A percentile compares a stretch with the other conserved stretches of the same genome.
These are phyloP conservation scores for Scheffersomyces illinoinensis DNA, from an alignment of 1,139 yeast genomes.

Conservation along the genomic window DNA sequence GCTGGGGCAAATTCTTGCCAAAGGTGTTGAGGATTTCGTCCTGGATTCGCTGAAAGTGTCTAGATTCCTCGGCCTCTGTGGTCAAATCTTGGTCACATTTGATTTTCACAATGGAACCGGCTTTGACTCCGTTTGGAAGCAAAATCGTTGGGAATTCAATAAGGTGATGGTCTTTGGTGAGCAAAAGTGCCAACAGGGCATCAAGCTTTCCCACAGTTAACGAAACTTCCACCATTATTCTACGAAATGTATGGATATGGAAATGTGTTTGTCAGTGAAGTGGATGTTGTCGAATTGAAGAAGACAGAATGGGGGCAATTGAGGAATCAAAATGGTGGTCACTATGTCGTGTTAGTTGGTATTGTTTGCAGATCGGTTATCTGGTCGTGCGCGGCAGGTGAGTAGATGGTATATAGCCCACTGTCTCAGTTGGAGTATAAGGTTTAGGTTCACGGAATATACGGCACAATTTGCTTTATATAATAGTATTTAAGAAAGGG, in stretches of 20 bases:
- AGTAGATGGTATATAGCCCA: background rate
- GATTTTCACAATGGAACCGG: constrained; percentile 92
- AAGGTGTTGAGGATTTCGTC: constrained; percentile 70
- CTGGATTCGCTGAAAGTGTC: constrained; percentile 65
- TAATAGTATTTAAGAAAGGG: background rate
- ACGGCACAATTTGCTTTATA: background rate
- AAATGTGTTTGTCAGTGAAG: too few relatives aligned
- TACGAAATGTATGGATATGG: background rate
- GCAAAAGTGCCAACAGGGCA: constrained; percentile 86
- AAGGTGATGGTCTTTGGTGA: constrained; percentile 91
- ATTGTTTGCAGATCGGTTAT: background rate
- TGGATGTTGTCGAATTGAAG: background rate
- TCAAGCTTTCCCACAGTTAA: constrained; percentile 95
- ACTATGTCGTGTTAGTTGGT: background rate
- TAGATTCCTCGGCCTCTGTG: constrained; percentile 62
- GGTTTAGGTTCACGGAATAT: background rate
- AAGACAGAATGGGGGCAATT: background rate
- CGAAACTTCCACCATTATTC: constrained; percentile 78
- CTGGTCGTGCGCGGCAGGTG: background rate
- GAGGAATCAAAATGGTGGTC: background rate
- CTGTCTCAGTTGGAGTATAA: background rate
- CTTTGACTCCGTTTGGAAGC: constrained; percentile 84
- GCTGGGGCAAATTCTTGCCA: constrained; percentile 71
- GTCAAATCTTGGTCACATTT: constrained; percentile 79
- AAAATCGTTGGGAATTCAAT: constrained; percentile 95